Evolutionary conservation across 495 filamentous ascomycete genomes (phyloP).

Genomic region (Penicillium taxi): DNA sequence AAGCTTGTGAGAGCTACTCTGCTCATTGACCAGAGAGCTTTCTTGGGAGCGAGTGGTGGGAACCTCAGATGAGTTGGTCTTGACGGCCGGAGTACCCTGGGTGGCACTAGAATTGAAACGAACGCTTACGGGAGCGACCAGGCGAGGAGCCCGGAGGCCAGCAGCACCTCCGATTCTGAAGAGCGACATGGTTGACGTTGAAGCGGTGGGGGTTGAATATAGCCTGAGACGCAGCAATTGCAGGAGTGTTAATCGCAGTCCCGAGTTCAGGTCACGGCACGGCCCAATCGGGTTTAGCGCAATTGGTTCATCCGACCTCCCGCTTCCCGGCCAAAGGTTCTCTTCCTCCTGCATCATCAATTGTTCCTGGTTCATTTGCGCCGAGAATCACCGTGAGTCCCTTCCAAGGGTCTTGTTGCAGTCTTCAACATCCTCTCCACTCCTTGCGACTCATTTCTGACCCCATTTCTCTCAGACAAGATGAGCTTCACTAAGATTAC

Average conservation of each 20-base stretch:
- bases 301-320: constrained; percentile 36
- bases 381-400: constrained; percentile 28
- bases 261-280: constrained; percentile 31
- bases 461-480: constrained; percentile 39
- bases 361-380: constrained; percentile 29
- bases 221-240: constrained; percentile 15
- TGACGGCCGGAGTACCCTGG: constrained; percentile 24
- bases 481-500: constrained; percentile 94
- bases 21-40: constrained; percentile 45
- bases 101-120: constrained; percentile 28
- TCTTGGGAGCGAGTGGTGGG: constrained; percentile 28
- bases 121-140: constrained; percentile 28
- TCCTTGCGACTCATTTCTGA: constrained; percentile 24
- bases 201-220: constrained; percentile 14
- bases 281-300: constrained; percentile 38
- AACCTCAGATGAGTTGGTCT: constrained; percentile 36
- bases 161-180: constrained; percentile 35
- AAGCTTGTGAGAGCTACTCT: constrained; percentile 57
- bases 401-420: background rate
- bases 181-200: constrained; percentile 37
- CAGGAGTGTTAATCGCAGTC: constrained; percentile 28
- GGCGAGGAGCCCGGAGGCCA: constrained; percentile 28
- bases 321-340: constrained; percentile 30
- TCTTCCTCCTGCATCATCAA: constrained; percentile 30
- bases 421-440: constrained; percentile 2